Conservation (phyloP, 129 eudicot genomes). For the Arctium minus region DNA sequence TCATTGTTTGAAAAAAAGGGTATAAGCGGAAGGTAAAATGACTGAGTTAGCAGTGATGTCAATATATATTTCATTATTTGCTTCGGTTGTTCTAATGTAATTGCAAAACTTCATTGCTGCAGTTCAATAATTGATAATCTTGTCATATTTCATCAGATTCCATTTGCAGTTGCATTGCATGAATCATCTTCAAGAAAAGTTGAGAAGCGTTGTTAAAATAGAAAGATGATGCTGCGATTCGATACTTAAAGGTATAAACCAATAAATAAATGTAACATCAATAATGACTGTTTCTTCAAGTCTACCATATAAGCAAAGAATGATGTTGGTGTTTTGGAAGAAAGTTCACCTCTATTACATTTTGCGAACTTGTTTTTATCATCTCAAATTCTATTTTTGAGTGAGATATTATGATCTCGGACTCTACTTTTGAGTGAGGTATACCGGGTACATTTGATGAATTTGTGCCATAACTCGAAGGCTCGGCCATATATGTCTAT, state of each 20-base stretch:
- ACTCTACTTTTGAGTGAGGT: neutral
- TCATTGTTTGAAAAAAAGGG: neutral
- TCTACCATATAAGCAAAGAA: neutral
- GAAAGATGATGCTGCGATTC: neutral
- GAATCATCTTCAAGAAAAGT: neutral
- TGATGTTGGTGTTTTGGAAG: neutral
- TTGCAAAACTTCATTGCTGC: neutral
- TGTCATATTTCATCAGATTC: neutral
- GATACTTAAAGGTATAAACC: neutral
- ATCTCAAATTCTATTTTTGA: neutral
- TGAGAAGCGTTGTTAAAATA: neutral
- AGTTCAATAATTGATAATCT: neutral
- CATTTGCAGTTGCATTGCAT: neutral
- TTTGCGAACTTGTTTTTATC: neutral
- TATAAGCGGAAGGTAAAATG: neutral
- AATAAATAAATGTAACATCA: slow-evolving; percentile 8
- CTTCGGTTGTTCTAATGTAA: neutral
- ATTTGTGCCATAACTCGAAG: neutral
- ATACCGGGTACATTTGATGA: neutral
- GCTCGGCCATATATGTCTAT: neutral
- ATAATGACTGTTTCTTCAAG: neutral
- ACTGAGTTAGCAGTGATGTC: neutral
- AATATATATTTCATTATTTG: neutral
- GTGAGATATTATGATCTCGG: neutral
- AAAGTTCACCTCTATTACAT: neutral